Base-by-base conservation (phyloP, 345 rosid species). In the Streptanthus diversifolius region DNA sequence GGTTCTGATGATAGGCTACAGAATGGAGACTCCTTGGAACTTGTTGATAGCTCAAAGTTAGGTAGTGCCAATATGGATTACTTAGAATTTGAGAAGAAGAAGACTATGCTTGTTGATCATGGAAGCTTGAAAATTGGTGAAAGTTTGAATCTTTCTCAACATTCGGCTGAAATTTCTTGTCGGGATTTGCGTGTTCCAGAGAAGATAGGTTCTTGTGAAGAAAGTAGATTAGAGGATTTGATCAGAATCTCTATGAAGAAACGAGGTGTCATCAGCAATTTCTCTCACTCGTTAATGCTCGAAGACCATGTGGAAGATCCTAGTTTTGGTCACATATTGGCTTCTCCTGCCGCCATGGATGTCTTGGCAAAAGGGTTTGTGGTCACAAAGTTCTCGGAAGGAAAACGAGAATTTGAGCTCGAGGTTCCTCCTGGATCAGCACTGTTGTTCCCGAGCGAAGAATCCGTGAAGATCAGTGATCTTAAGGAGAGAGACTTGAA, bases 401-500 rank as follows among this genome's bases (percentile, higher is more conserved):
- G 92, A 41, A 64, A 40, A 13, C 81, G 55, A 57, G 96, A 93
- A 60, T 90, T 85, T 17, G 83, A 80, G 67, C 74, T 90, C 1
- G 64, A 65, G 66, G 78, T 93, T 70, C 88, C 88, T 43, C 63
- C 80, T 0, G 88, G 97, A 17, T 86, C 98, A 13, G 83, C 86
- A 0, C 68, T 89, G 69, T 67, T 90, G 47, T 93, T 86, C 68
- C 98, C 96, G 0, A 83, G 90, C 33, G 83, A 86, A 25, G 72
- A 76, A 25, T 88, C 90, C 0, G 70, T 86, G 27, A 61, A 82
- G 53, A 72, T 85, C 70, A 81, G 56, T 11, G 88, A 79, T 41
- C 79, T 90, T 39, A 64, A 73, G 69, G 84, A 59, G 29, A 79
- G 72, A 76, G 73, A 77, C 7, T 64, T 81, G 10, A 72, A 84